Evolutionary conservation across 345 rosid genomes (phyloP).

Genomic region (Salix brachista): DNA sequence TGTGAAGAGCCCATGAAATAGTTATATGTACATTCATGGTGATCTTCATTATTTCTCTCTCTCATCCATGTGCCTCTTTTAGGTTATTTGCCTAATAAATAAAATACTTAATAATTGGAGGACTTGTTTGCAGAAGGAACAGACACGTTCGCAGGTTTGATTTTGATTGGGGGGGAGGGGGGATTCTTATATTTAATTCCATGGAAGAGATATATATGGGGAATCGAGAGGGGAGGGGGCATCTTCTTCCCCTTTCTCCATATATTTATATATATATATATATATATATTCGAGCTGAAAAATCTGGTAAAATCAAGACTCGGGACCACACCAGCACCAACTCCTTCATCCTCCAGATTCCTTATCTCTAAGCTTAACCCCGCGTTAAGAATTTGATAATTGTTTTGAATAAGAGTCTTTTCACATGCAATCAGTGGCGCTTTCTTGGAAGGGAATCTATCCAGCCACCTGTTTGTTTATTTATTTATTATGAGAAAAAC

Average conservation of each 20-base stretch:
- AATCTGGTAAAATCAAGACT: constrained; percentile 11
- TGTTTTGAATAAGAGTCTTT: background rate
- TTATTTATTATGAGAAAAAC: background rate
- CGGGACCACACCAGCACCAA: constrained; percentile 17
- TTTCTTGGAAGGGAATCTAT: constrained; percentile 15
- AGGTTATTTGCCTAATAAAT: constrained; percentile 23
- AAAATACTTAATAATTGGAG: background rate
- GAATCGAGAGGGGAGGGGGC: no score
- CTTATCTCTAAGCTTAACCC: constrained; percentile 22
- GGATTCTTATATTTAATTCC: no score
- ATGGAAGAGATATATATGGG: no score
- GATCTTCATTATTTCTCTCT: background rate
- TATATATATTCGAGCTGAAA: no score
- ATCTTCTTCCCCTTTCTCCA: no score
- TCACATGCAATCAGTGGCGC: background rate
- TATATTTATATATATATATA: no score
- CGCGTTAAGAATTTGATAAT: background rate
- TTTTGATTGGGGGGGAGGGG: no score
- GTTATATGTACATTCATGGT: background rate
- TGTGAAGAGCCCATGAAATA: constrained; percentile 1
- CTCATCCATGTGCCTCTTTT: constrained; percentile 4
- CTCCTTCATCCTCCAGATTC: constrained; percentile 24
- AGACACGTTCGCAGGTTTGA: background rate
- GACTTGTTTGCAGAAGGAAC: background rate
- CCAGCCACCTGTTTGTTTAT: background rate